Conservation (phyloP, 805 yeast genomes). For the Yarrowia porcina region DNA sequence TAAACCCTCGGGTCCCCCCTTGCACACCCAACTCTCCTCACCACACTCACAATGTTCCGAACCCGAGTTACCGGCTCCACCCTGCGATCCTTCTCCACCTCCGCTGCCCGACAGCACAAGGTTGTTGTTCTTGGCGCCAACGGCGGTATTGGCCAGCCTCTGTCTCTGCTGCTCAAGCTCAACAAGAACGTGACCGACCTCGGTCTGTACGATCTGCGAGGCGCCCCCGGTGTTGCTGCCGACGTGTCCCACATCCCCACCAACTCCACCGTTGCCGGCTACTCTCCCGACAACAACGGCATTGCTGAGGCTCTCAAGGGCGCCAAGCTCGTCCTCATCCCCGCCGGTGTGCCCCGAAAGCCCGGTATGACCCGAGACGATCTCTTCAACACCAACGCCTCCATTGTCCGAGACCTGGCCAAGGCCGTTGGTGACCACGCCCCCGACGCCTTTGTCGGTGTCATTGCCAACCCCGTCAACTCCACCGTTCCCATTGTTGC, state of each 20-base stretch:
- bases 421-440: constrained; percentile 68
- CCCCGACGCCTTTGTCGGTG: constrained; percentile 72
- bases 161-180: constrained; percentile 74
- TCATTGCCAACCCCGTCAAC: constrained; percentile 92
- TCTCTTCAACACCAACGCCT: constrained; percentile 77
- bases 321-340: constrained; percentile 83
- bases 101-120: constrained; percentile 31
- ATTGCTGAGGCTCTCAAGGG: constrained; percentile 67
- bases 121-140: constrained; percentile 77
- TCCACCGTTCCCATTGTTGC: constrained; percentile 88
- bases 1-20: neutral
- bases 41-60: constrained; percentile 16
- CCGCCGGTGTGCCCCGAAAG: constrained; percentile 91
- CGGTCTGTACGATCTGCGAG: constrained; percentile 80
- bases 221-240: constrained; percentile 82
- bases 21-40: neutral
- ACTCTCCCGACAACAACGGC: constrained; percentile 62
- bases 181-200: constrained; percentile 60
- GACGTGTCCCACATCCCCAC: constrained; percentile 83
- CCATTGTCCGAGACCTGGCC: constrained; percentile 70
- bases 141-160: constrained; percentile 93
- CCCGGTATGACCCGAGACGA: constrained; percentile 96
- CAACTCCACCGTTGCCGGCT: constrained; percentile 55
- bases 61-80: constrained; percentile 20
- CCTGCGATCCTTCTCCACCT: constrained; percentile 26